Base-by-base conservation (phyloP, 192 early-diverging fungal species). In the Linderina pennispora region DNA sequence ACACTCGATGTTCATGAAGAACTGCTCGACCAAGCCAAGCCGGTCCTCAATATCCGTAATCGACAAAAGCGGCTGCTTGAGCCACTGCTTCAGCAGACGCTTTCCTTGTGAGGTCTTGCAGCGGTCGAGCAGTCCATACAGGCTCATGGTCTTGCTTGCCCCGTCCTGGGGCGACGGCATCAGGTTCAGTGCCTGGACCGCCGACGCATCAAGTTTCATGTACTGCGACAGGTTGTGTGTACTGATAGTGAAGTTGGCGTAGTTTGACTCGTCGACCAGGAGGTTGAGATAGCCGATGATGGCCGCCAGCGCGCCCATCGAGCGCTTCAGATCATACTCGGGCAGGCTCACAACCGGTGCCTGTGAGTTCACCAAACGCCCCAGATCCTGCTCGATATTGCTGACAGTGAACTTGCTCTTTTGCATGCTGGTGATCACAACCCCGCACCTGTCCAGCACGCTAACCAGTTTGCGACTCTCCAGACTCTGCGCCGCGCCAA, bases 171-270 rank as follows among this genome's bases (percentile, higher is more conserved):
- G 69, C 39, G 70, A 70, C 0, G 89, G 89, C 74, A 91, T 81
- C 32, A 98, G 62, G 51, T 94, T 94, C 13, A 98, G 62, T 0
- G 92, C 92, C 17, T 75, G 72, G 4, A 98, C 77, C 0, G 95
- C 95, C 3, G 92, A 81, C 0, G 88, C 84, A 63, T 96, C 95
- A 41, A 98, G 75, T 38, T 80, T 77, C 92, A 96, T 92, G 58
- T 82, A 96, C 62, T 94, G 89, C 5, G 85, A 79, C 52, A 95
- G 58, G 50, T 91, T 86, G 60, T 91, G 84, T 8, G 68, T 75
- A 35, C 53, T 41, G 1, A 98, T 56, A 1, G 59, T 53, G 56
- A 90, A 98, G 42, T 83, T 66, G 33, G 87, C 83, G 72, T 84
- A 85, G 59, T 90, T 92, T 32, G 76, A 75, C 26, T 87, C 84